These are phyloP conservation scores for Raddia distichophylla DNA, from an alignment of 176 grass and related monocot species.

Conservation along the genomic window DNA sequence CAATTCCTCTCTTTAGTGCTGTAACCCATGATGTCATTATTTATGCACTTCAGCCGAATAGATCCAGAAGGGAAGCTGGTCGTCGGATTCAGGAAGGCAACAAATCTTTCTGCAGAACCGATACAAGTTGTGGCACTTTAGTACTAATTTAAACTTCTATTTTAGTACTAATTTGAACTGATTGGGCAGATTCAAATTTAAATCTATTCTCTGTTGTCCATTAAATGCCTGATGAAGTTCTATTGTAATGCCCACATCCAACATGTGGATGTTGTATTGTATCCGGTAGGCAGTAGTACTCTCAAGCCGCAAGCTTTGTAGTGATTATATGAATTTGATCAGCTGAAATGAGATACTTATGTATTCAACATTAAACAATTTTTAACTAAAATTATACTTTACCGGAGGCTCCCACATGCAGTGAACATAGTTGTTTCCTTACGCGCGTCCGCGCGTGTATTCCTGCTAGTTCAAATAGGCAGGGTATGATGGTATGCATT, in stretches of 20 bases:
- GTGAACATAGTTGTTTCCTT: no score
- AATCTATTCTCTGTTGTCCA: background rate
- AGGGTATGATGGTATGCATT: no score
- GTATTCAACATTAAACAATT: background rate
- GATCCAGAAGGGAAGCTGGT: constrained; percentile 97
- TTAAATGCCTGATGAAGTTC: constrained; percentile 11
- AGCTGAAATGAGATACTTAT: constrained; percentile 17
- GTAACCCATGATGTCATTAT: constrained; percentile 26
- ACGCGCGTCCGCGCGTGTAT: no score
- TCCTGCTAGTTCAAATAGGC: no score
- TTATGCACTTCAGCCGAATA: constrained; percentile 75
- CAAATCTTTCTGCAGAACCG: constrained; percentile 65
- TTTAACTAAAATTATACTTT: background rate
- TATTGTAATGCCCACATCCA: background rate
- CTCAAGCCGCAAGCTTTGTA: constrained; percentile 2
- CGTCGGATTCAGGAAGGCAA: constrained; percentile 95
- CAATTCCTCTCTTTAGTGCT: background rate
- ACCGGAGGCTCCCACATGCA: background rate
- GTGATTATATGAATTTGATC: background rate
- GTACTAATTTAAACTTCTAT: no score
- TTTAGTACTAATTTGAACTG: background rate
- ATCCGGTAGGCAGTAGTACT: background rate
- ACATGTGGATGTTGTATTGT: constrained; percentile 10
- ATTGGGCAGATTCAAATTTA: background rate
- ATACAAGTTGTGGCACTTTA: constrained; percentile 38